Evolutionary conservation across 805 yeast species (phyloP), one percentile per base, ranked within the genome.

Genomic region (Maudiozyma saulgeensis): DNA sequence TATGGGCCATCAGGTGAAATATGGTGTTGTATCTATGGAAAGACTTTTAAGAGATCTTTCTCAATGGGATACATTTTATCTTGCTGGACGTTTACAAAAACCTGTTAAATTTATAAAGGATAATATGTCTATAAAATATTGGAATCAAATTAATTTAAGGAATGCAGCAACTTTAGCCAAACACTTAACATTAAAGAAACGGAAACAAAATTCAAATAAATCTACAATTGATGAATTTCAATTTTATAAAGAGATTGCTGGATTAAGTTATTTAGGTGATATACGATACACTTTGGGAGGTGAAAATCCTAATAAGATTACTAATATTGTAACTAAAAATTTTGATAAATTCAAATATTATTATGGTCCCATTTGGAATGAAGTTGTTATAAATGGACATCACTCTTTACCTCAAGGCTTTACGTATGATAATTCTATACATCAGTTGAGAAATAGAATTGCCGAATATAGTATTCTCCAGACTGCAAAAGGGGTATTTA

Each of bases 51-150:
- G 71, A 37, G 99, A 93, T 67, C 69, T 93, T 26, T 71, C 78
- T n/a, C 79, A 83, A 49, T 93, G 99, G 99, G 72, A 80, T 28
- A 78, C 89, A 0, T 76, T 93, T 58, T 93, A 93, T 59, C 61
- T 93, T 18, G 95, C 96, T 1, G 99, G 99, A 1, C 73, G 99
- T 53, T 70, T 93, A 50, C 99, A 93, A 58, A 93, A 93, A 60
- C 99, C 99, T 0, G 95, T 91, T 5, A 83, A 85, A 52, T 75
- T 86, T 34, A 64, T 87, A 39, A 76, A 80, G 53, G 86, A 81
- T 57, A 81, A 82, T 50, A 74, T 82, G 1, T 73, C 78, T 58
- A 74, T 86, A 7, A 73, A 78, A 49, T 78, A 82, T 49, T 72
- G 84, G 59, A 85, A 87, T 59, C 90, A 87, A 59, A 78, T 75